Conservation (phyloP, 495 filamentous ascomycete genomes). For the Alectoria sarmentosa region DNA sequence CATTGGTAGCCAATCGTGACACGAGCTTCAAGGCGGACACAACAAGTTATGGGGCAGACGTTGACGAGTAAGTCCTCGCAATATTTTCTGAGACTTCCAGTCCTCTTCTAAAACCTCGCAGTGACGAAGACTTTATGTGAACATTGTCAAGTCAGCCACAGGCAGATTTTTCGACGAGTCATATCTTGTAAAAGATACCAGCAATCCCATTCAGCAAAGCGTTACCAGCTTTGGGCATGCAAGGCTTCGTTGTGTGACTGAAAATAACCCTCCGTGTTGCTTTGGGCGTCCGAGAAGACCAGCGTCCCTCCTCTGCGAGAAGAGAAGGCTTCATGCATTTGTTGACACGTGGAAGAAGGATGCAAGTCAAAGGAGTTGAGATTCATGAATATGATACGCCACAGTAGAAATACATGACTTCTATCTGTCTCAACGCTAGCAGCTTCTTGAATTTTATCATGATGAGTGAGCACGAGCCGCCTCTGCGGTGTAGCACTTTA, state of each 20-base stretch:
- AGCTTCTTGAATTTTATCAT: neutral
- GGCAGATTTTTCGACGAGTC: neutral
- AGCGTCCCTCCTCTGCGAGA: neutral
- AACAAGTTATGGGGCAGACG: slow-evolving; percentile 64
- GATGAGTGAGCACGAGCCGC: neutral
- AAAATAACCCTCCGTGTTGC: neutral
- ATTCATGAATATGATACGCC: neutral
- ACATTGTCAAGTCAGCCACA: neutral
- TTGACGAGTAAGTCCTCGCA: slow-evolving; percentile 61
- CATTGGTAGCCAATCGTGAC: slow-evolving; percentile 64
- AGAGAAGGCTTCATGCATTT: neutral
- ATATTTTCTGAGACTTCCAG: neutral
- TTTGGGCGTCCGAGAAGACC: neutral
- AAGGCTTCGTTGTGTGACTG: neutral
- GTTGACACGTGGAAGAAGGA: neutral
- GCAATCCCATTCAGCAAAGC: neutral
- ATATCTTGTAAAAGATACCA: neutral
- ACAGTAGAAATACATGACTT: neutral
- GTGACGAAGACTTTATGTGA: slow-evolving; percentile 65
- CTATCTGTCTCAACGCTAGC: neutral
- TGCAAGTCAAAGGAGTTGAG: neutral
- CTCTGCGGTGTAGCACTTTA: neutral
- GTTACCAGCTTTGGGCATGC: slow-evolving; percentile 9
- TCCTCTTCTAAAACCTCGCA: slow-evolving; percentile 12
- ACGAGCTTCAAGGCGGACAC: slow-evolving; percentile 56